Base-by-base conservation (phyloP, 192 early-diverging fungal species). In the Backusella morwellensis region DNA sequence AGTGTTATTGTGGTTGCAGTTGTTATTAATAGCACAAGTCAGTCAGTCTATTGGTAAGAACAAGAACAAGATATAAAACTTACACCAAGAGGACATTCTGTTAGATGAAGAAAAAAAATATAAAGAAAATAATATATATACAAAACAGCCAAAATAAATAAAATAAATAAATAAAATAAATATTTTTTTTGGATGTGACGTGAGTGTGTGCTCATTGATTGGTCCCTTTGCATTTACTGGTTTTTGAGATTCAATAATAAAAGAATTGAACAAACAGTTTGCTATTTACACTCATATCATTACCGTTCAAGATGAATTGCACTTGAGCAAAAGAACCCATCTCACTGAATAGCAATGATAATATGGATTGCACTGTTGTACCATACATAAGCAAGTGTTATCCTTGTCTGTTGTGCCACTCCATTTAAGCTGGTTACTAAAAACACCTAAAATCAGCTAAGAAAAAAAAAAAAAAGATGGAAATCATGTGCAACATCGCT, bases 21-120 rank as follows among this genome's bases (percentile, higher is more conserved):
- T 56, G 19, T 11, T 56, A 7, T n/a, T 21, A 54, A n/a, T 32
- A 32, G 32, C 32, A 32, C 32, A 56, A 1, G 19, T 26, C 21
- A 56, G 19, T 5, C n/a, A 19, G 3, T 54, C 6, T 17, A n/a
- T 19, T 54, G 15, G 19, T 74, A 40, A 54, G 8, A 35, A 6
- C 23, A 74, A 73, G n/a, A 73, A 14, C 40, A 32, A 72, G n/a
- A 35, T 15, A 21, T 35, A 38, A 41, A 6, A 70, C 75, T 76
- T 67, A 76, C 75, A 70, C 75, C 75, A 76, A 35, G 75, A 76
- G n/a, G 75, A 40, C 75, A 76, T 76, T 67, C 35, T 75, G 42
- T 26, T 19, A 40, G 44, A 52, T 40, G 44, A 47, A 56, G 34
- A 47, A 40, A 17, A 50, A 32, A 32, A 32, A 54, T 15, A 44